phyloP scores from a whole-genome alignment of 2,329 filamentous ascomycete genomes.

The Cladosporium cucumerinum region DNA sequence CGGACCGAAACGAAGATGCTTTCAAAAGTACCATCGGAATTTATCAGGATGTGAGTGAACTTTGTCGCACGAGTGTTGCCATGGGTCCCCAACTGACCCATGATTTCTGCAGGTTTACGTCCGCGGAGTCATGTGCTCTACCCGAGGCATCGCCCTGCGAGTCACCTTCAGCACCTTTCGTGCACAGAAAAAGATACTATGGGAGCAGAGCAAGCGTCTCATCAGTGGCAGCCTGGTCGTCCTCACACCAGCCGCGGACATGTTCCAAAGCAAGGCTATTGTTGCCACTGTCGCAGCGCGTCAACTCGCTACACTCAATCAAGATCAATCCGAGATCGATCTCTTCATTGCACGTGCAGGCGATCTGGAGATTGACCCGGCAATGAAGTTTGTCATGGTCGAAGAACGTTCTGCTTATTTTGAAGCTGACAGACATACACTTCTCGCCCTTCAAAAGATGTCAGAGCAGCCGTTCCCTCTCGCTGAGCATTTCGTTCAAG shows the following conservation, averaged over 20 bases:
- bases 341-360: constrained; percentile 64
- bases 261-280: constrained; percentile 63
- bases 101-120: constrained; percentile 57
- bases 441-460: constrained; percentile 68
- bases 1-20: constrained; percentile 55
- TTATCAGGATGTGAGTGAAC: constrained; percentile 61
- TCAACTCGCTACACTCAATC: constrained; percentile 59
- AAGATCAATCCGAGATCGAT: constrained; percentile 69
- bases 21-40: constrained; percentile 48
- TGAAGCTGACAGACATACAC: constrained; percentile 69
- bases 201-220: constrained; percentile 60
- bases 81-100: constrained; percentile 19
- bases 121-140: constrained; percentile 61
- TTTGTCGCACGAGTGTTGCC: constrained; percentile 20
- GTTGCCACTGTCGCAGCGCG: constrained; percentile 71
- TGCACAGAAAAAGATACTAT: constrained; percentile 64
- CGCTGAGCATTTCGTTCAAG: constrained; percentile 58
- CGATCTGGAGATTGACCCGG: constrained; percentile 66
- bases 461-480: constrained; percentile 54
- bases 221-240: constrained; percentile 55
- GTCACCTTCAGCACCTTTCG: constrained; percentile 68
- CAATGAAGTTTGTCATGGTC: constrained; percentile 70
- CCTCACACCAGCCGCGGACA: constrained; percentile 54
- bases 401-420: constrained; percentile 72
- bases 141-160: constrained; percentile 61